Evolutionary conservation across 208 protist genomes (phyloP).

Genomic region (Trichomonas gallinae): DNA sequence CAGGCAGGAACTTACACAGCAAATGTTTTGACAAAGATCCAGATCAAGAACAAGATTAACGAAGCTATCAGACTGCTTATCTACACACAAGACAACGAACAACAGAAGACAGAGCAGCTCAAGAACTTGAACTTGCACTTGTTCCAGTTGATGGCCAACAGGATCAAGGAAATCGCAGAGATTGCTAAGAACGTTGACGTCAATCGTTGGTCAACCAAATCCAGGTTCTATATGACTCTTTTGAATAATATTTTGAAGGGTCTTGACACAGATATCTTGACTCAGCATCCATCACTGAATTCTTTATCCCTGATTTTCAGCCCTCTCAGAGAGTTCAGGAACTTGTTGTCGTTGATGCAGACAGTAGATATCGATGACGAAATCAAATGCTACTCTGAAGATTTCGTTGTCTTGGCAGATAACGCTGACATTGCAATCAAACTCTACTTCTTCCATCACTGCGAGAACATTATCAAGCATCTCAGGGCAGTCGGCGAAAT

Average conservation of each 20-base stretch:
- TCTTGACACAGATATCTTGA: neutral
- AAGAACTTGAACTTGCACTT: neutral
- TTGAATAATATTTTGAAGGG: neutral
- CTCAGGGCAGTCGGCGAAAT: neutral
- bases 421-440: neutral
- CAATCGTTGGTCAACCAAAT: too few relatives aligned
- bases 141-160: neutral
- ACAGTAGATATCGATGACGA: neutral
- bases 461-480: neutral
- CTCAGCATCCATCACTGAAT: neutral
- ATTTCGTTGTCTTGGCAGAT: neutral
- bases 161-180: neutral
- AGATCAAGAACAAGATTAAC: neutral
- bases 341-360: neutral
- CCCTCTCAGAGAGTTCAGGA: neutral
- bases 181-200: neutral
- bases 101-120: neutral
- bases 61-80: neutral
- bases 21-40: neutral
- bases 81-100: neutral
- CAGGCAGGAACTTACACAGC: too few relatives aligned
- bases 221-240: neutral
- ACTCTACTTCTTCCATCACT: neutral
- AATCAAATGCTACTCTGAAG: neutral
- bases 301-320: neutral